These are phyloP conservation scores for Setaria italica DNA, from an alignment of 202 grass and related monocot genomes.

Conservation along the genomic window DNA sequence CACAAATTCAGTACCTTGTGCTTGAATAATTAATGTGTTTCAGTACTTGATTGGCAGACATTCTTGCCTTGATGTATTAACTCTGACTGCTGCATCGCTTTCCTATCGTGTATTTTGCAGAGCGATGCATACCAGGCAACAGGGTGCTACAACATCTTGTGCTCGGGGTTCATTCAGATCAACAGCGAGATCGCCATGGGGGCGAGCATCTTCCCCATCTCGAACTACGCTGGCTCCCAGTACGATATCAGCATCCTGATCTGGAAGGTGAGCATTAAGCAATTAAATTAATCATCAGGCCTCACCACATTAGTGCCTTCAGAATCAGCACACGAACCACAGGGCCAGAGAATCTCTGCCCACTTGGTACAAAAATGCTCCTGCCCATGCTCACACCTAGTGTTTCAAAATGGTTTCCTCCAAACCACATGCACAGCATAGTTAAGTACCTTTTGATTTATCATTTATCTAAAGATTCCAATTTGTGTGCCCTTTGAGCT, in stretches of 20 bases:
- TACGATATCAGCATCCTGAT: conserved; percentile 63
- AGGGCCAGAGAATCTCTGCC: conserved; percentile 44
- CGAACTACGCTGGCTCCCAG: conserved; percentile 45
- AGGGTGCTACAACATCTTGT: conserved; percentile 67
- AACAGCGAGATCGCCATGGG: conserved; percentile 59
- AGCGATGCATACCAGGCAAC: conserved; percentile 73
- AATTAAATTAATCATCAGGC: conserved; percentile 12
- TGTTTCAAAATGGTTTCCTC: conserved; percentile 20
- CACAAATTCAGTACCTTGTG: conserved; percentile 16
- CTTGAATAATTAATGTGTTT: conserved; percentile 9
- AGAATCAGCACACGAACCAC: conserved; percentile 28
- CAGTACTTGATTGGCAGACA: conserved; percentile 36
- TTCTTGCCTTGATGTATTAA: not conserved
- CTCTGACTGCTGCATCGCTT: not conserved
- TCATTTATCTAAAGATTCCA: conserved; percentile 25
- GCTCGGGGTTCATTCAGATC: conserved; percentile 67
- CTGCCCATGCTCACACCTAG: conserved; percentile 19
- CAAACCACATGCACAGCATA: conserved; percentile 27
- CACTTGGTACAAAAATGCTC: conserved; percentile 37
- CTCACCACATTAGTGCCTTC: conserved; percentile 31
- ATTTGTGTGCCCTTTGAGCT: not conserved
- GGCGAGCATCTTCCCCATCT: conserved; percentile 55
- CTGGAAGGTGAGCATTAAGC: conserved; percentile 54
- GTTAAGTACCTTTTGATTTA: not conserved
- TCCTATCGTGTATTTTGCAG: conserved; percentile 25